phyloP scores from a whole-genome alignment of 2,329 filamentous ascomycete genomes.

The Sporothrix protearum region DNA sequence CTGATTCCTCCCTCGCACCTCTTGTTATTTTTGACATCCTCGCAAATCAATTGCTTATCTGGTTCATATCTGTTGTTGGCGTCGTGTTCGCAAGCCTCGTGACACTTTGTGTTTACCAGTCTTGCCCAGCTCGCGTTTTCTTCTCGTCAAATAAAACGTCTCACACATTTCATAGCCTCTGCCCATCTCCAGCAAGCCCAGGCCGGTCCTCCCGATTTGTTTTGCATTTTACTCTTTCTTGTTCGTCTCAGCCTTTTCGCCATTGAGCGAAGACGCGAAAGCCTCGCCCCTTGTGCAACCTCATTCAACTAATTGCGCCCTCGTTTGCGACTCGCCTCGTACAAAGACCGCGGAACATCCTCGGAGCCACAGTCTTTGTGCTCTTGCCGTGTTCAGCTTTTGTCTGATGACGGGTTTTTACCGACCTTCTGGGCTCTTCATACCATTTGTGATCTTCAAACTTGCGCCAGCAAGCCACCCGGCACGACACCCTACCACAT shows the following conservation, averaged over 20 bases:
- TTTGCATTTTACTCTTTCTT: neutral
- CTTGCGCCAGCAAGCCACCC: neutral
- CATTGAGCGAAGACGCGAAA: slow-evolving; percentile 11
- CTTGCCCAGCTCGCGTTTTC: neutral
- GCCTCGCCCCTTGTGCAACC: slow-evolving; percentile 6
- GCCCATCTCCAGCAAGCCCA: neutral
- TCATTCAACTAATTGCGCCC: slow-evolving; percentile 12
- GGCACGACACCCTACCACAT: neutral
- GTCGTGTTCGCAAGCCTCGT: neutral
- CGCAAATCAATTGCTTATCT: neutral
- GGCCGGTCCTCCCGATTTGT: neutral
- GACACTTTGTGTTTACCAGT: neutral
- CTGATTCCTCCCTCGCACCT: neutral
- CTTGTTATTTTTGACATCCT: neutral
- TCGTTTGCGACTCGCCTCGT: slow-evolving; percentile 21
- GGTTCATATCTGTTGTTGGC: neutral
- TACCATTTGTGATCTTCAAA: neutral
- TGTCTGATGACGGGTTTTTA: neutral
- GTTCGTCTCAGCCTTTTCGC: neutral
- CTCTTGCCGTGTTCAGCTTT: neutral
- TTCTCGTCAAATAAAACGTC: neutral
- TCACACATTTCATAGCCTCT: neutral
- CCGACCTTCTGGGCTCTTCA: neutral
- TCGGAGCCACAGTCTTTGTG: neutral
- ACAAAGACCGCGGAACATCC: slow-evolving; percentile 16